phyloP scores from a whole-genome alignment of 192 early-diverging fungal species.

The Piromyces finnis region DNA sequence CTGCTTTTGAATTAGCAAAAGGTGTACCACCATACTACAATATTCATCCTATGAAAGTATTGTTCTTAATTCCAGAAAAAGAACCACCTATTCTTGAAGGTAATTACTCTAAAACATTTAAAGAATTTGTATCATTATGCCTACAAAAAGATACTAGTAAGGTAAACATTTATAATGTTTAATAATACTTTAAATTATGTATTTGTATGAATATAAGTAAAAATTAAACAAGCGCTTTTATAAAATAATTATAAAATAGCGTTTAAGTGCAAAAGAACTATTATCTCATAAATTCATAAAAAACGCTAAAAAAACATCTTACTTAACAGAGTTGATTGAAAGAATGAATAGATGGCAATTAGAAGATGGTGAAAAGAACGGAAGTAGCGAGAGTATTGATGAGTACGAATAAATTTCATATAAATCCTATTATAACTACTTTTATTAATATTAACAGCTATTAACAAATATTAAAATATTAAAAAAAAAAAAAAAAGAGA shows the following conservation, averaged over 20 bases:
- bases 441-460: too few species aligned
- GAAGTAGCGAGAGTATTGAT: background rate
- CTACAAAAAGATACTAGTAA: conserved; percentile 62
- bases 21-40: conserved; percentile 84
- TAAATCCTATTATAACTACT: too few species aligned
- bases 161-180: background rate
- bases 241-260: conserved; percentile 14
- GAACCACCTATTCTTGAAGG: conserved; percentile 66
- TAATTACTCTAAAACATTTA: conserved; percentile 58
- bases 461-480: too few species aligned
- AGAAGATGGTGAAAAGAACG: background rate
- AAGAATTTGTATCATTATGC: conserved; percentile 76
- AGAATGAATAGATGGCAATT: conserved; percentile 53
- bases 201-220: too few species aligned
- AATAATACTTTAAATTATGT: too few species aligned
- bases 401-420: too few species aligned
- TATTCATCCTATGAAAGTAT: conserved; percentile 84
- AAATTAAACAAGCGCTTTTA: too few species aligned
- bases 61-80: conserved; percentile 85
- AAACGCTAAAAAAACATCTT: conserved; percentile 66
- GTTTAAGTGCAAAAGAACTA: conserved; percentile 74
- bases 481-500: background rate
- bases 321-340: conserved; percentile 70
- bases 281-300: conserved; percentile 75
- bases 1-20: conserved; percentile 87